Conservation (phyloP, 2,329 filamentous ascomycete species). For the Cadophora gregata region DNA sequence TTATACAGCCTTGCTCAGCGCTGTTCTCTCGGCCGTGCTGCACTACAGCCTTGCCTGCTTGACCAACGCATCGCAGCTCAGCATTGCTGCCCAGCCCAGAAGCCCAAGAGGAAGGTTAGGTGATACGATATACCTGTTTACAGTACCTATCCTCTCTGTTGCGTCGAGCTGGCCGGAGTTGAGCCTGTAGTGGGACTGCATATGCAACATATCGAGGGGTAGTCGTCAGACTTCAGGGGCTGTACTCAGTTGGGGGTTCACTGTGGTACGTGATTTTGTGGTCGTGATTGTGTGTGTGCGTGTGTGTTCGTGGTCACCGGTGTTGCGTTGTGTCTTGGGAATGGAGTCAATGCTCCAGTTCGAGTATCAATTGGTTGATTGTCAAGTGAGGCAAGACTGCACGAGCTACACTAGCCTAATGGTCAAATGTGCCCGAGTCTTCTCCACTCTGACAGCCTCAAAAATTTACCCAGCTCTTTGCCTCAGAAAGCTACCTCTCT, state of each 20-base stretch:
- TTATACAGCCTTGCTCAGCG: constrained; percentile 22
- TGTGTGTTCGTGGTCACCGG: constrained; percentile 7
- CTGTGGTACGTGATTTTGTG: constrained; percentile 7
- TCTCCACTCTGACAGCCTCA: background rate
- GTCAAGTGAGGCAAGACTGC: constrained; percentile 14
- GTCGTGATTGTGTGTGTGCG: background rate
- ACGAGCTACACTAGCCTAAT: background rate
- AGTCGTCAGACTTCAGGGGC: constrained; percentile 14
- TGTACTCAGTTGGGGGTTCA: background rate
- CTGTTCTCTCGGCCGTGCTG: constrained; percentile 20
- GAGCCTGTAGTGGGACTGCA: constrained; percentile 5
- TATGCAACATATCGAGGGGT: constrained; percentile 11
- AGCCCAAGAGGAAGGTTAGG: background rate
- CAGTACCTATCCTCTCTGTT: no score
- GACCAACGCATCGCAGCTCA: constrained; percentile 42
- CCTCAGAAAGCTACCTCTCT: background rate
- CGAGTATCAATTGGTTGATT: background rate
- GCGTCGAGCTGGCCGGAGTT: background rate
- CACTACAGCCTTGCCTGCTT: constrained; percentile 34
- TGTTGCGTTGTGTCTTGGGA: constrained; percentile 7
- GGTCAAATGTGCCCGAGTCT: background rate
- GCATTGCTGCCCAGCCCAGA: constrained; percentile 40
- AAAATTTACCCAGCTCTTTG: background rate
- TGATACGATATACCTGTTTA: background rate
- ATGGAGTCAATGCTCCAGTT: background rate